phyloP scores from a whole-genome alignment of 2,329 filamentous ascomycete genomes.

The Teratosphaeria epicoccoides region DNA sequence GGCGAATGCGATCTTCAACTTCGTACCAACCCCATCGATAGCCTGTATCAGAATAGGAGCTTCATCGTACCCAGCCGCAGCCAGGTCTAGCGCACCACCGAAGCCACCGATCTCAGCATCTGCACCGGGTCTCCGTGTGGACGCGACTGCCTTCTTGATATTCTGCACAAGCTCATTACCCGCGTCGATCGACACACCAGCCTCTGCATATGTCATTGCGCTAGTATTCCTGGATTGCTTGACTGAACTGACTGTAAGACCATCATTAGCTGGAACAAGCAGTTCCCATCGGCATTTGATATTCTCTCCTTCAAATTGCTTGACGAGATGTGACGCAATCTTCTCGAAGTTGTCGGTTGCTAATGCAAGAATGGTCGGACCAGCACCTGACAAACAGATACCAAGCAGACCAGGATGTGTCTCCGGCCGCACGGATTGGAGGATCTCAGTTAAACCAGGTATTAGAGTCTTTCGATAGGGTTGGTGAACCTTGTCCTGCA shows the following conservation, averaged over 20 bases:
- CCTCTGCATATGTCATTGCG: slow-evolving; percentile 73
- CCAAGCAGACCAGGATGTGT: slow-evolving; percentile 81
- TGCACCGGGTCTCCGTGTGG: slow-evolving; percentile 74
- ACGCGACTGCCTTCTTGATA: slow-evolving; percentile 82
- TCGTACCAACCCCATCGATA: slow-evolving; percentile 93
- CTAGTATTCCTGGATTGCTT: slow-evolving; percentile 7
- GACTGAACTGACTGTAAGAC: slow-evolving; percentile 32
- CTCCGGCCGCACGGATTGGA: slow-evolving; percentile 79
- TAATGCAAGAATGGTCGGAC: slow-evolving; percentile 86
- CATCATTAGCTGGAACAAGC: slow-evolving; percentile 74
- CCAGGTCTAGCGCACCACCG: slow-evolving; percentile 73
- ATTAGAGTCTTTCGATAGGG: slow-evolving; percentile 88
- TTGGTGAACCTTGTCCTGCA: slow-evolving; percentile 98
- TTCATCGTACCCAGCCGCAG: slow-evolving; percentile 60
- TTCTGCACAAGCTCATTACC: slow-evolving; percentile 86
- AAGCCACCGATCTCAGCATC: slow-evolving; percentile 94
- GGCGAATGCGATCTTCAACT: slow-evolving; percentile 88
- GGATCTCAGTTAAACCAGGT: slow-evolving; percentile 80
- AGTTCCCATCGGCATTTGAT: slow-evolving; percentile 81
- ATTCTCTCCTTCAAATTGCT: slow-evolving; percentile 57
- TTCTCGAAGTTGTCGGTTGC: slow-evolving; percentile 81
- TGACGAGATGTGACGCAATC: slow-evolving; percentile 63
- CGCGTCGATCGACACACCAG: slow-evolving; percentile 87
- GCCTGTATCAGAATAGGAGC: slow-evolving; percentile 81
- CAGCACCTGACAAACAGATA: slow-evolving; percentile 89